Evolutionary conservation across 352 stramenopile genomes (phyloP), one percentile per base, ranked within the genome.

Genomic region (Phytophthora gonapodyides): DNA sequence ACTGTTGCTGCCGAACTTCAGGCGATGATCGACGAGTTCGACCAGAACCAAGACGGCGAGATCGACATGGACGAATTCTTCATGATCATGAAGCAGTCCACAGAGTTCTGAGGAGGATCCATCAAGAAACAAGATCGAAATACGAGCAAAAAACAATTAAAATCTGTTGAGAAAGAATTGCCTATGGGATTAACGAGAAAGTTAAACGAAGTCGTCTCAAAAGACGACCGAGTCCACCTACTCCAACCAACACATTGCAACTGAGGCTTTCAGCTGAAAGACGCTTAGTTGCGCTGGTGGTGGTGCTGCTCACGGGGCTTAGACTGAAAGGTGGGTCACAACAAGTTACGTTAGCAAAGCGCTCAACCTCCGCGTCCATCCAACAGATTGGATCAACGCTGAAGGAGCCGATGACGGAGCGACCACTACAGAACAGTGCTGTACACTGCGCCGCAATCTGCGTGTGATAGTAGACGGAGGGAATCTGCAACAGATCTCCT

Each of bases 11-110:
- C 12, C 12, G 12, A 34, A n/a, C 8, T 56, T 3, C 65, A 97
- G 75, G 92, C 90, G 4, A 98, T 98, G 94, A 98, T 98, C 56
- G 92, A 98, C 48, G 92, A 98, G 75, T 98, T 98, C 47, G 93
- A 98, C 57, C 78, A 95, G 45, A 94, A 98, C 62, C 84, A 97
- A 57, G 92, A 98, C 66, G 93, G 92, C 42, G 84, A 93, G 61
- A 98, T 98, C 60, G 86, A 82, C 54, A 67, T 86, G 42, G 80
- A 94, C 45, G 93, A 98, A 69, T 98, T 98, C 62, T 89, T 93
- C 44, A 69, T 80, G 47, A 93, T 93, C 57, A 95, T 95, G 84
- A 95, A 93, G 62, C 81, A 94, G 56, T 91, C 81, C 4, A 89
- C 76, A 19, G 80, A 91, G 56, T 91, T 88, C 43, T 91, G 76